phyloP scores from a whole-genome alignment of 2,329 filamentous ascomycete species.

The Microascus cirrosus region DNA sequence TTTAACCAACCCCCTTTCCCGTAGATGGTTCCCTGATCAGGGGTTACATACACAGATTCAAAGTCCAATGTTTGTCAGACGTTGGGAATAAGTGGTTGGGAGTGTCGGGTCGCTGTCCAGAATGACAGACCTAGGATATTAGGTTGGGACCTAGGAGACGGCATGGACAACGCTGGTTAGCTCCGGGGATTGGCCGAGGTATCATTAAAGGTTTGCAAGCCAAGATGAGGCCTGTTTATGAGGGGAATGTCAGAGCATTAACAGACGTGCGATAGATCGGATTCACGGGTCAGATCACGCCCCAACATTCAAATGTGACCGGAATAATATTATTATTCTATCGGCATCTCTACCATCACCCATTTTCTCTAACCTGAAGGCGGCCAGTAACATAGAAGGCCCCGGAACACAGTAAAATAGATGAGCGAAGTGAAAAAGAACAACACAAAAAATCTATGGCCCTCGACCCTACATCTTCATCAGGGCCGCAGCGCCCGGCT shows the following conservation, averaged over 20 bases:
- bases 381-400: neutral
- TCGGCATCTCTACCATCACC: neutral
- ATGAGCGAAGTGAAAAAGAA: neutral
- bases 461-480: slow-evolving; percentile 25
- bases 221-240: neutral
- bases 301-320: no score
- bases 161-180: no score
- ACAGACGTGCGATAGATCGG: neutral
- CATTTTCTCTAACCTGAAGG: neutral
- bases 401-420: neutral
- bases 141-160: no score
- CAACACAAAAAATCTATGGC: no score
- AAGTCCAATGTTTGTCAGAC: no score
- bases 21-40: neutral
- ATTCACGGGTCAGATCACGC: neutral
- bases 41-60: neutral
- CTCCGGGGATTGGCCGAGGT: no score
- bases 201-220: no score
- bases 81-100: no score
- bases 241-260: neutral
- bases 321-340: neutral
- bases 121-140: no score
- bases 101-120: no score
- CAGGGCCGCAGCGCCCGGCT: slow-evolving; percentile 72
- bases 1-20: no score